phyloP scores from a whole-genome alignment of 2,329 filamentous ascomycete species.

The Coleophoma crateriformis region DNA sequence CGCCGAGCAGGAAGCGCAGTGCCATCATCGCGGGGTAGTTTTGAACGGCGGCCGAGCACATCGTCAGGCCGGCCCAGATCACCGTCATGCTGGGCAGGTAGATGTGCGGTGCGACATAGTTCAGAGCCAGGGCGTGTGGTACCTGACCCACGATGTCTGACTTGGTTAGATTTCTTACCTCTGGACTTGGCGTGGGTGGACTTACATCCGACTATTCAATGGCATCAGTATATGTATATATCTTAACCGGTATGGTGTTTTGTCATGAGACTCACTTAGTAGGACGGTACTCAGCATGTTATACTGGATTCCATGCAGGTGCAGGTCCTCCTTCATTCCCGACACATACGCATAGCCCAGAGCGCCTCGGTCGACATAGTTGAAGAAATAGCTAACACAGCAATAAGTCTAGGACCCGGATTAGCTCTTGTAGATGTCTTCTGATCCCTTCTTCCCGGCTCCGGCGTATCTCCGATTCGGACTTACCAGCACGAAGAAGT shows the following conservation, averaged over 20 bases:
- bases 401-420: neutral
- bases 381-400: neutral
- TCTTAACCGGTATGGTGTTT: too few species aligned
- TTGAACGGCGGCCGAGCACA: slow-evolving; percentile 49
- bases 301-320: neutral
- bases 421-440: neutral
- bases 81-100: slow-evolving; percentile 53
- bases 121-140: slow-evolving; percentile 50
- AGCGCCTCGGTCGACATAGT: neutral
- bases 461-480: neutral
- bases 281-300: neutral
- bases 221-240: too few species aligned
- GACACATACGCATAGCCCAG: neutral
- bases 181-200: neutral
- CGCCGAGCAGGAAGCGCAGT: slow-evolving; percentile 47
- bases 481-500: neutral
- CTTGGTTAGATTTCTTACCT: slow-evolving; percentile 1
- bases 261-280: neutral
- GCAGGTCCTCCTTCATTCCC: neutral
- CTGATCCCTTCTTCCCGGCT: neutral
- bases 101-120: slow-evolving; percentile 35
- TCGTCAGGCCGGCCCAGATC: slow-evolving; percentile 55
- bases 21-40: slow-evolving; percentile 55
- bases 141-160: slow-evolving; percentile 47
- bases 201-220: neutral